Evolutionary conservation across 345 rosid genomes (phyloP), one percentile per base, ranked within the genome.

Genomic region (Dipteronia dyeriana): DNA sequence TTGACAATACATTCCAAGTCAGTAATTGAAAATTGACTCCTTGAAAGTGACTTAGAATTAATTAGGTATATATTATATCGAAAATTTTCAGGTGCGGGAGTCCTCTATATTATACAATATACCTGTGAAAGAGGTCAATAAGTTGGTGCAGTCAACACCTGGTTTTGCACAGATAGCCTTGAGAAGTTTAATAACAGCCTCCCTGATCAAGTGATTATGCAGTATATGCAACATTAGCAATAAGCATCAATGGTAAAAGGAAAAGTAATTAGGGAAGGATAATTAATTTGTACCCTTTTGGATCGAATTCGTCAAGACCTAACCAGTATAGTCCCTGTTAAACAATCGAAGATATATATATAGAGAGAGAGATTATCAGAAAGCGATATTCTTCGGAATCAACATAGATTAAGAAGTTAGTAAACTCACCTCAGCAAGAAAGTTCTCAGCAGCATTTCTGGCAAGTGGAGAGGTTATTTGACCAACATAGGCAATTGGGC

Each of bases 61-160:
- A 25, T 16, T 43, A n/a, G 41, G 56, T 19, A 43, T 2, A 11
- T 31, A 3, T n/a, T 9, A 3, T 34, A 34, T 34, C 6, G 38
- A 34, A 34, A 34, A 34, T 34, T 34, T 4, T 4, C 38, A 34
- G 38, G 38, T 34, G 38, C 6, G 38, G 6, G 5, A 34, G 38
- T 34, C 0, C 38, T 34, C 45, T 7, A 41, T 41, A 41, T 41
- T 41, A 34, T 41, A 7, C 10, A 39, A 7, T 79, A 22, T 59
- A 88, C 93, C 93, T 75, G 93, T 88, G 74, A 85, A 84, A 62
- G 80, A 59, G 20, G 82, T 90, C 59, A 86, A 56, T 75, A 86
- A 56, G 73, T 83, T 43, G 56, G 83, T 83, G 84, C 92, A 88
- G 65, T 87, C 87, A 26, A 87, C 68, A 17, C 83, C 85, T 7